A percentile compares a stretch with the other conserved stretches of the same genome.
Evolutionary conservation across 257 asterid species (phyloP).

Genomic region (Scutellaria galericulata): DNA sequence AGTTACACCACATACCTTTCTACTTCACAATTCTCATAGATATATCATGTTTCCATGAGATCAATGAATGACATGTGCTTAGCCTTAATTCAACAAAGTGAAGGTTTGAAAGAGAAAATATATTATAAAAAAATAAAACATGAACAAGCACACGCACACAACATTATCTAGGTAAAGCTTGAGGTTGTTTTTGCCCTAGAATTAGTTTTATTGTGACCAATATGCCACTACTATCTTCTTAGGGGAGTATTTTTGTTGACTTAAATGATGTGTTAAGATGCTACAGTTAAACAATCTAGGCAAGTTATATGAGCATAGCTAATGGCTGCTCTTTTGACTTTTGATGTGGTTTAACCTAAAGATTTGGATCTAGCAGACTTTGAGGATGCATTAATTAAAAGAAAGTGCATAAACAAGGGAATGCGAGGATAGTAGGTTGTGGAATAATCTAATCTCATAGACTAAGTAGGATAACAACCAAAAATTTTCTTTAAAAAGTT

Average conservation of each 20-base stretch:
- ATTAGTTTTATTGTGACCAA: neutral
- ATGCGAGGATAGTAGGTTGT: constrained; percentile 2
- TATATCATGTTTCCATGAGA: neutral
- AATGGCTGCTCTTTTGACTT: constrained; percentile 19
- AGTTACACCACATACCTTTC: neutral
- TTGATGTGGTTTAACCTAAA: constrained; percentile 1
- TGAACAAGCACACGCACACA: no score
- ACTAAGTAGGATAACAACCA: neutral
- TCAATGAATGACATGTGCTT: neutral
- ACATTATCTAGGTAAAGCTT: neutral
- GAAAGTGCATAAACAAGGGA: constrained; percentile 13
- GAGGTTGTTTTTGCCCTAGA: neutral
- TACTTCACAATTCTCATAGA: neutral
- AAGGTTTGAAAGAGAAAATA: neutral
- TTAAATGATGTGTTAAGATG: constrained; percentile 3
- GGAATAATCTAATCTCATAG: neutral
- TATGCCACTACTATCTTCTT: neutral
- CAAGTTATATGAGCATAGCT: neutral
- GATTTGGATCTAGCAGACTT: neutral
- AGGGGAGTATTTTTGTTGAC: neutral
- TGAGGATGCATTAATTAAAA: constrained; percentile 8
- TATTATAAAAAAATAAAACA: no score
- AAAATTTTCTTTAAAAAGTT: neutral
- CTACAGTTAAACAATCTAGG: neutral
- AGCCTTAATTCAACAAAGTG: neutral